Base-by-base conservation (phyloP, 441 rosid species). In the Populus hybrid region DNA sequence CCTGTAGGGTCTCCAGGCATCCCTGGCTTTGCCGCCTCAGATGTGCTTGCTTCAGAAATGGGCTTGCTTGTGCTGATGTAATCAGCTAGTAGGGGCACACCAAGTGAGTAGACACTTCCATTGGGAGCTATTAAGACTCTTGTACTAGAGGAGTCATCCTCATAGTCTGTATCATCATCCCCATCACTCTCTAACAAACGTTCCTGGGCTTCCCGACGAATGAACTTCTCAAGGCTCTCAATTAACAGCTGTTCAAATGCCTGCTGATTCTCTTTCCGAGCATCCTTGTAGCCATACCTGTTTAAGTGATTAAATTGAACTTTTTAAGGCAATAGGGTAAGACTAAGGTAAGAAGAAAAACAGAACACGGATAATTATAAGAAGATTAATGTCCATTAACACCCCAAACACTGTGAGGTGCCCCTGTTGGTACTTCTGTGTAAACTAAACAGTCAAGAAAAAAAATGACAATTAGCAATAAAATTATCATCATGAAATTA, bases 191-290 rank as follows among this genome's bases (percentile, higher is more conserved):
- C 98, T 61, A 96, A 80, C 28, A 91, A 91, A 68, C 97, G 87
- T 77, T 94, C 98, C 77, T 96, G 98, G 68, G 97, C 97, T 86
- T 96, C 99, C 77, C 98, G 87, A 20, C 96, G 95, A 79, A 96
- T 94, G 82, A 93, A 93, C 82, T 93, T 96, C 91, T 96, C 99
- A n/a, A 96, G 92, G 85, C 99, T 96, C 88, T 96, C 99, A 8
- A 96, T 96, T 80, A 96, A 86, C 71, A 96, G 90, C 87, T 96
- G 98, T 86, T 96, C 98, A 78, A 96, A 96, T 34, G 88, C 82
- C 85, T 89, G 97, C 89, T 96, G 99, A 81, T 89, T 93, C 86
- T 96, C 99, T 86, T 96, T 96, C 18, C 98, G 89, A 18, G 87
- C 90, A 82, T 96, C 99, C 83, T 96, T 94, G 84, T 96, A 96